Base-by-base conservation (phyloP, 2,329 filamentous ascomycete genomes). In the Pseudopithomyces chartarum region DNA sequence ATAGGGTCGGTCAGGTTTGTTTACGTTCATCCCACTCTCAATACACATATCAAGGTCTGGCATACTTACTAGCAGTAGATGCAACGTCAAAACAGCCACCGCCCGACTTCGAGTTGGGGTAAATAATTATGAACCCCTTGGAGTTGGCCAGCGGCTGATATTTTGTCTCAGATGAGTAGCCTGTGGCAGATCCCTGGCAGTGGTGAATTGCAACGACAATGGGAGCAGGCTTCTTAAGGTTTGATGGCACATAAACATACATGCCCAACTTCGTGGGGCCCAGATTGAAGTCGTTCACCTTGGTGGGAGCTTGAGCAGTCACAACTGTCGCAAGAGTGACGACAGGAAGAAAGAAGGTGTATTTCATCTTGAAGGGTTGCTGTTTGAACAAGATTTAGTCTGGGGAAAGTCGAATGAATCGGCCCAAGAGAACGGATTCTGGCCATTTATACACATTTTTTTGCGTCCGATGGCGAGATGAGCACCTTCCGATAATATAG, bases 211-310 rank as follows among this genome's bases (percentile, higher is more conserved):
- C 61, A 15, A 66, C 61, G 33, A 66, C 47, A 38, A 66, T 64
- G 23, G 63, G 63, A 1, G 81, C 78, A 0, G 83, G 82, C 15
- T 70, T 78, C 1, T 74, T 51, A 2, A 77, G 70, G 17, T 78
- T 75, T 53, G 73, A 75, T 1, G 76, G 76, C 26, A 78, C 75
- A 52, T 80, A 80, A 58, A 84, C 79, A 73, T 82, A 82, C 73
- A 85, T 84, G 20, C 74, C 71, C 10, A 81, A 78, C 43, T 79
- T 78, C 20, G 78, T 79, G 19, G 79, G 76, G 58, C 83, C 84
- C 20, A 34, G 64, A 8, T 77, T 78, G 54, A 78, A 81, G 61
- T 71, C 65, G 19, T 68, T 70, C 54, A 82, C 74, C 49, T 77
- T 67, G 36, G 66, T 63, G 32, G 77, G 60, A 17, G 50, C 32